Base-by-base conservation (phyloP, 1,284 basidiomycete species). In the Papiliotrema flavescens region DNA sequence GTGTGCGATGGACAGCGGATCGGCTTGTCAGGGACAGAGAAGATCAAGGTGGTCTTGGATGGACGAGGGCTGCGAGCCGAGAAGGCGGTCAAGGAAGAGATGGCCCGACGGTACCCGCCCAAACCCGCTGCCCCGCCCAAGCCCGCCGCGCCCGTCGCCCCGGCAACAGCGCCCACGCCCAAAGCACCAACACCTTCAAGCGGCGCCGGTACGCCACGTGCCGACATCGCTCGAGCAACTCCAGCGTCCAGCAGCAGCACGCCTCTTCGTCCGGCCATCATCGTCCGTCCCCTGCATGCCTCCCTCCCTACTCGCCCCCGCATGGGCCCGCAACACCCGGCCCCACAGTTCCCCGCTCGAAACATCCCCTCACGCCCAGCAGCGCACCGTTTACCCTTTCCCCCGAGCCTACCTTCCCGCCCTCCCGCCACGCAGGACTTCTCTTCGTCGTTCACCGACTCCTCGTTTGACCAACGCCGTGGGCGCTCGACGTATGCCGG, bases 21-120 rank as follows among this genome's bases (percentile, higher is more conserved):
- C 15, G 74, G 76, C 34, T 51, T 71, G 55, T 54, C 53, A 14
- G 56, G 60, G 35, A 49, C 57, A 52, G 75, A 66, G 61, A 63
- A 57, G 54, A 69, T 63, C 55, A 72, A 63, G 28, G 75, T 79
- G 28, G 74, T 78, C n/a, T 60, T 78, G 32, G 80, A 82, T 62
- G 75, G 74, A 11, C 72, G 78, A 23, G 75, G 78, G 1, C 55
- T 67, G 39, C 61, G 73, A 37, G 73, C 76, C 42, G 67, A 70
- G 26, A 69, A 70, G 42, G 74, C 76, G 1, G 76, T 77, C 54
- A 73, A 78, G 49, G 52, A 81, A 75, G 71, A 79, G 74, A 62
- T 90, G 85, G 72, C 81, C 81, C 53, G 82, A 40, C 82, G 63
- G 79, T 79, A 62, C 83, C 86, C 65, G 39, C 71, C 70, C 3